Conservation (phyloP, 2,329 filamentous ascomycete genomes). For the Uncinocarpus reesii region DNA sequence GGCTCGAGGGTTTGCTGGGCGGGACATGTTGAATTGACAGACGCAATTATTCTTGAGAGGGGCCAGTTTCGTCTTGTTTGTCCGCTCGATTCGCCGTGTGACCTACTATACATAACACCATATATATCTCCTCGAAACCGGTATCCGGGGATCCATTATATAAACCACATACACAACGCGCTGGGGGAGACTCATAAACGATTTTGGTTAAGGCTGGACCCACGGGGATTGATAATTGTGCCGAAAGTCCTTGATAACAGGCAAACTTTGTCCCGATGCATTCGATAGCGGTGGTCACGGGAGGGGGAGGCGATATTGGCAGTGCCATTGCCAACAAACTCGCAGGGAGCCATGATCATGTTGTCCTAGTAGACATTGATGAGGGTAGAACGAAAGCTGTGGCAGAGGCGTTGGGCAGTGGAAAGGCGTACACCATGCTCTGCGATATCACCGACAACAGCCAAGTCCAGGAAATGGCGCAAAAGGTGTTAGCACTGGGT, state of each 20-base stretch:
- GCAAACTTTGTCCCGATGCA: neutral
- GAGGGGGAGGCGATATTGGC: constrained; percentile 23
- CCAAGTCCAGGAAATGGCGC: constrained; percentile 15
- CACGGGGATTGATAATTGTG: neutral
- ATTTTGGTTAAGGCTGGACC: too few relatives aligned
- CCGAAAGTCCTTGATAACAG: neutral
- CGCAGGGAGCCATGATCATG: constrained; percentile 18
- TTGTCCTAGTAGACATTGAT: constrained; percentile 21
- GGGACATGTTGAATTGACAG: too few relatives aligned
- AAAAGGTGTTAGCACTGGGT: constrained; percentile 11
- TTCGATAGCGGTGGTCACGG: constrained; percentile 22
- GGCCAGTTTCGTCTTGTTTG: too few relatives aligned
- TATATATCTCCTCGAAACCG: too few relatives aligned
- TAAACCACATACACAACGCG: too few relatives aligned
- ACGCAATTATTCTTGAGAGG: too few relatives aligned
- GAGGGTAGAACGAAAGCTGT: constrained; percentile 14
- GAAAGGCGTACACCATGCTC: constrained; percentile 16
- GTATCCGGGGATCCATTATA: too few relatives aligned
- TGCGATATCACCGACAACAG: constrained; percentile 22
- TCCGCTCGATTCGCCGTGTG: too few relatives aligned
- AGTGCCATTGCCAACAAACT: constrained; percentile 21
- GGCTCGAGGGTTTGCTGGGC: too few relatives aligned
- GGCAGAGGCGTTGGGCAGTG: constrained; percentile 15
- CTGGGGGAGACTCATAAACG: too few relatives aligned
- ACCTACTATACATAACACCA: too few relatives aligned